Evolutionary conservation across 2,329 filamentous ascomycete genomes (phyloP).

Genomic region (Pseudophaeomoniella oleicola): DNA sequence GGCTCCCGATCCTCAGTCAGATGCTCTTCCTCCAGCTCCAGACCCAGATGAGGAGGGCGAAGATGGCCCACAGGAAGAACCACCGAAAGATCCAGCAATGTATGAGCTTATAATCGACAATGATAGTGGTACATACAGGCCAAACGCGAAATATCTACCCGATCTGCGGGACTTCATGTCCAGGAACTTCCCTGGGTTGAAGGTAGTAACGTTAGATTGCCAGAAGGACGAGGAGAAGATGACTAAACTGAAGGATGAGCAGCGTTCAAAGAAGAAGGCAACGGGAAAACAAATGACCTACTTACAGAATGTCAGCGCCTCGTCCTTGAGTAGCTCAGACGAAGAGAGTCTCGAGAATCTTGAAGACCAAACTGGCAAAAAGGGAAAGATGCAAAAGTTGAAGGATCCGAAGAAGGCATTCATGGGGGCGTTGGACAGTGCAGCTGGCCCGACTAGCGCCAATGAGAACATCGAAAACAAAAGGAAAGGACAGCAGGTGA

Average conservation of each 20-base stretch:
- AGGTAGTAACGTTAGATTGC: conserved; percentile 61
- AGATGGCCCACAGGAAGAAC: conserved; percentile 14
- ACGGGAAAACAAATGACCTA: conserved; percentile 38
- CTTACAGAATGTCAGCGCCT: conserved; percentile 32
- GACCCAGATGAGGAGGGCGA: conserved; percentile 21
- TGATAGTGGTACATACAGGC: conserved; percentile 84
- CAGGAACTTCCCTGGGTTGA: conserved; percentile 61
- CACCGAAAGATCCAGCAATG: conserved; percentile 38
- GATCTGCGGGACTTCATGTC: conserved; percentile 56
- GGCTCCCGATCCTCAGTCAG: conserved; percentile 24
- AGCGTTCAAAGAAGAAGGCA: conserved; percentile 58
- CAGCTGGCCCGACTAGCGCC: not conserved
- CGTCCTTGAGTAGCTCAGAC: conserved; percentile 39
- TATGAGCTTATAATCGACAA: conserved; percentile 93
- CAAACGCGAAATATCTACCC: conserved; percentile 62
- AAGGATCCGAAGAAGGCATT: not conserved
- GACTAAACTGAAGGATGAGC: conserved; percentile 58
- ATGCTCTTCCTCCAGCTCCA: conserved; percentile 31
- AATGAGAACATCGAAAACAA: not conserved
- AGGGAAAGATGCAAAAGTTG: not conserved
- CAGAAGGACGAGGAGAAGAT: conserved; percentile 57
- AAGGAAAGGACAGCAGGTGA: too few relatives aligned
- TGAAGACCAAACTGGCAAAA: not conserved
- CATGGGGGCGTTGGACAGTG: not conserved
- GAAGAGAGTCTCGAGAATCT: conserved; percentile 40